Percentiles rank a stretch among this genome's conserved stretches.
Evolutionary conservation across 2,329 filamentous ascomycete species (phyloP).

Genomic region (Thyridium curvatum): DNA sequence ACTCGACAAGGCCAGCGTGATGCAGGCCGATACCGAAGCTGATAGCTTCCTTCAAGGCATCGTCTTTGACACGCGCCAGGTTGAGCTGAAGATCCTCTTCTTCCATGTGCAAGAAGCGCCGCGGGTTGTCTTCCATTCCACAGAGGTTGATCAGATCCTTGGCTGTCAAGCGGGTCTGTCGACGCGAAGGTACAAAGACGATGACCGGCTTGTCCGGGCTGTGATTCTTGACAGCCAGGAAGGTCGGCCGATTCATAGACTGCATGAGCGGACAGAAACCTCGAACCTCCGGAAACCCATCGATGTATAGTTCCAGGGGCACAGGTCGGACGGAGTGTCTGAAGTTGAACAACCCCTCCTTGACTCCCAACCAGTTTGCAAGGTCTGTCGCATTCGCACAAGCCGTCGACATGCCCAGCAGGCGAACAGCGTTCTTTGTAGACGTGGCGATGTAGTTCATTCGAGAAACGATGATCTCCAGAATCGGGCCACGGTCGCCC

Average conservation of each 20-base stretch:
- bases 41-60: conserved; percentile 85
- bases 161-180: conserved; percentile 90
- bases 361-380: conserved; percentile 94
- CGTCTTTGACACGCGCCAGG: conserved; percentile 85
- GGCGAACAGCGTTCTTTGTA: conserved; percentile 78
- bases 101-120: conserved; percentile 87
- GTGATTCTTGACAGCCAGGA: conserved; percentile 92
- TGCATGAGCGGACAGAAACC: conserved; percentile 98
- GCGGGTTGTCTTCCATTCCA: conserved; percentile 96
- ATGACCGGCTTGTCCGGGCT: conserved; percentile 96
- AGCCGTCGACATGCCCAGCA: conserved; percentile 98
- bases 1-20: conserved; percentile 93
- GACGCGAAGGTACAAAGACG: conserved; percentile 91
- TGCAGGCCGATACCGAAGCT: conserved; percentile 96
- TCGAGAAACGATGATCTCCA: conserved; percentile 88
- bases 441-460: conserved; percentile 99
- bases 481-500: conserved; percentile 90
- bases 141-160: conserved; percentile 97
- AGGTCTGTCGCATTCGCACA: conserved; percentile 94
- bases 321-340: conserved; percentile 94
- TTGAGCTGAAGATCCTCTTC: conserved; percentile 90
- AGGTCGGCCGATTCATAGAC: conserved; percentile 96
- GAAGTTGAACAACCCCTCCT: conserved; percentile 95
- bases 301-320: conserved; percentile 92
- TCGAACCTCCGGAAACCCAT: conserved; percentile 90